Evolutionary conservation across 1,284 basidiomycete genomes (phyloP).

Genomic region (Leccinum griseonigrum): DNA sequence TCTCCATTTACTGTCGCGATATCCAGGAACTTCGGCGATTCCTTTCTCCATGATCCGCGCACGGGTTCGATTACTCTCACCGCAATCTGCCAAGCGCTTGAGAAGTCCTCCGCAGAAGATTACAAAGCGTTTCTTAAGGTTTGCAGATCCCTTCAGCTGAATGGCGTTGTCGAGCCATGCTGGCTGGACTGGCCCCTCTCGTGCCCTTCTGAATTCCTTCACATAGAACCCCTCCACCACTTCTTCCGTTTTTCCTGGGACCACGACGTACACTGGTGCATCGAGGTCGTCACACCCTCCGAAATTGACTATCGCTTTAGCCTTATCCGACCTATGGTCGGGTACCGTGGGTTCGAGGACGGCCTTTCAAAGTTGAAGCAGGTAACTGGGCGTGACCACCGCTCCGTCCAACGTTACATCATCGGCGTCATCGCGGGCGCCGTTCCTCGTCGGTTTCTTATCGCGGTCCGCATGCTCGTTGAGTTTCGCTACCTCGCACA

Average conservation of each 20-base stretch:
- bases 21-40: background rate
- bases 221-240: background rate
- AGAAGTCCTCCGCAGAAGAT: background rate
- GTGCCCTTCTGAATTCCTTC: background rate
- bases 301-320: background rate
- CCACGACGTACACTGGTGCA: background rate
- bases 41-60: background rate
- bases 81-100: background rate
- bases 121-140: background rate
- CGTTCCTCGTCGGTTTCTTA: background rate
- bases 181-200: background rate
- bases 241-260: background rate
- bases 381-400: slow-evolving; percentile 6
- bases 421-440: background rate
- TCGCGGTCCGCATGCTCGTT: background rate
- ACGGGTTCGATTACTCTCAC: background rate
- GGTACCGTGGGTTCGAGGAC: slow-evolving; percentile 2
- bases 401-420: background rate
- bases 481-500: background rate
- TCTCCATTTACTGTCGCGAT: background rate
- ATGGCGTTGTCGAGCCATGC: background rate
- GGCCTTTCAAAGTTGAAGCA: slow-evolving; percentile 9
- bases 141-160: background rate
- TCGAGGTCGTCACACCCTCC: background rate
- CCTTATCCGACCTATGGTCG: background rate